Conservation (phyloP, 805 yeast species). For the Pichia gijzeniarum region DNA sequence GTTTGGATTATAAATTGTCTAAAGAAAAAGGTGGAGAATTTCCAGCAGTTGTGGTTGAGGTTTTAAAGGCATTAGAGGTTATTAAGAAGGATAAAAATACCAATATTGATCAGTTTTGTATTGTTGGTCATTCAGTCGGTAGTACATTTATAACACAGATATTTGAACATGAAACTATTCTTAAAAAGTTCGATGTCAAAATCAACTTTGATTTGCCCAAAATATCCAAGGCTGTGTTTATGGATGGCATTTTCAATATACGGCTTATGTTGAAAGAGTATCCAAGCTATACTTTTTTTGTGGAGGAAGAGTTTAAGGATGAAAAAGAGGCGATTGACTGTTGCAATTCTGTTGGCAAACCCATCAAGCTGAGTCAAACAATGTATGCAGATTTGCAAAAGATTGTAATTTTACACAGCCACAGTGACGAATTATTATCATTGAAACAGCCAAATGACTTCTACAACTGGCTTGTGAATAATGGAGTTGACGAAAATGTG, state of each 20-base stretch:
- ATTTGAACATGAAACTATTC: conserved; percentile 21
- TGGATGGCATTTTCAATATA: conserved; percentile 70
- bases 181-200: background rate
- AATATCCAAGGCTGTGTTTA: conserved; percentile 30
- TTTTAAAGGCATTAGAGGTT: conserved; percentile 35
- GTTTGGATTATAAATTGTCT: conserved; percentile 60
- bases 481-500: conserved; percentile 6
- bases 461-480: conserved; percentile 25
- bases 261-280: conserved; percentile 49
- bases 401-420: conserved; percentile 50
- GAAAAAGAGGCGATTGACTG: conserved; percentile 14
- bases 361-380: background rate
- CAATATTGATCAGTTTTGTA: conserved; percentile 20
- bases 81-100: conserved; percentile 19
- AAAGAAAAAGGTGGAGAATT: conserved; percentile 45
- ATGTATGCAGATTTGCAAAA: conserved; percentile 11
- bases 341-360: conserved; percentile 17
- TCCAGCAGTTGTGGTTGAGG: conserved; percentile 58
- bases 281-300: conserved; percentile 51
- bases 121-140: conserved; percentile 80
- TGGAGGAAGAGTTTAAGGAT: conserved; percentile 47
- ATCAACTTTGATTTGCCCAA: conserved; percentile 10
- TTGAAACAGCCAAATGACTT: conserved; percentile 42
- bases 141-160: conserved; percentile 58
- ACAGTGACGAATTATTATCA: conserved; percentile 58